phyloP scores from a whole-genome alignment of 345 rosid genomes.

The Acer saccharum region DNA sequence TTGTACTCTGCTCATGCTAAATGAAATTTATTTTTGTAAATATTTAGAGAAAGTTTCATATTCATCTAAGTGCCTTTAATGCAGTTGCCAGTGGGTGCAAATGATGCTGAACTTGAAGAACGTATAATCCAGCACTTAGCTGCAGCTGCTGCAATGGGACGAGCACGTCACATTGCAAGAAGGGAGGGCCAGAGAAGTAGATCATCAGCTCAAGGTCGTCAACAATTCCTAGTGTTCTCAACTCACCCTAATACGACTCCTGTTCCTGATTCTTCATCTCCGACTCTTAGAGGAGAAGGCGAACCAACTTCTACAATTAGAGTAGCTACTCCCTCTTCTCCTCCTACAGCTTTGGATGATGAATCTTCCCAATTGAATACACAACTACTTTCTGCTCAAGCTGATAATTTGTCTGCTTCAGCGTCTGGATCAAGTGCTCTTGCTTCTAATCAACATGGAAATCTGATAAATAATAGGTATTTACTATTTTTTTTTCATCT shows the following conservation, averaged over 20 bases:
- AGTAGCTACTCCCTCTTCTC: slow-evolving; percentile 47
- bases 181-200: slow-evolving; percentile 87
- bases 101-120: slow-evolving; percentile 91
- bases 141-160: slow-evolving; percentile 97
- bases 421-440: slow-evolving; percentile 49
- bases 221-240: slow-evolving; percentile 80
- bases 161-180: slow-evolving; percentile 72
- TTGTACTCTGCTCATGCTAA: slow-evolving; percentile 33
- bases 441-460: slow-evolving; percentile 34
- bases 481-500: not conserved
- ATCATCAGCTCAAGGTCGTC: slow-evolving; percentile 71
- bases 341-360: slow-evolving; percentile 38
- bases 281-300: slow-evolving; percentile 53
- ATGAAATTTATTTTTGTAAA: slow-evolving; percentile 9
- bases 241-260: slow-evolving; percentile 53
- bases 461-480: slow-evolving; percentile 50
- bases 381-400: slow-evolving; percentile 35
- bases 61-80: slow-evolving; percentile 22
- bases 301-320: slow-evolving; percentile 43
- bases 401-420: slow-evolving; percentile 46
- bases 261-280: slow-evolving; percentile 58
- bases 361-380: slow-evolving; percentile 42
- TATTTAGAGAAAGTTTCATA: not conserved
- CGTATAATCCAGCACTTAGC: slow-evolving; percentile 95
- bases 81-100: slow-evolving; percentile 78